phyloP scores from a whole-genome alignment of 495 filamentous ascomycete genomes.

The Aspergillus affinis region DNA sequence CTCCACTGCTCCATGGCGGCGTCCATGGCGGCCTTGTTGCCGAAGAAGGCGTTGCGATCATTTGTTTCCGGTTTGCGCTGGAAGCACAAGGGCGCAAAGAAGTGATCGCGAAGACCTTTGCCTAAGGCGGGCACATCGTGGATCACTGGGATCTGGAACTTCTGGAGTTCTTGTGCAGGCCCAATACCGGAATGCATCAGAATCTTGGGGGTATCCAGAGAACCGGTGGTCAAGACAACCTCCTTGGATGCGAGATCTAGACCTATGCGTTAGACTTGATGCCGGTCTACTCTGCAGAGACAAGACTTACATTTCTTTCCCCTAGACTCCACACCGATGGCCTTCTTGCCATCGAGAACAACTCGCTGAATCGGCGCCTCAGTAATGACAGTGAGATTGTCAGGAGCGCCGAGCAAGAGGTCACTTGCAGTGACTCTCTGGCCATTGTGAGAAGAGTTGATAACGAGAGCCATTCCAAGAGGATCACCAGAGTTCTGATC shows the following conservation, averaged over 20 bases:
- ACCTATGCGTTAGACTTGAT: background rate
- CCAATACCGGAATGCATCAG: conserved; percentile 68
- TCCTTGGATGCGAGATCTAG: conserved; percentile 49
- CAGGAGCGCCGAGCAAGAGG: conserved; percentile 39
- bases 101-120: conserved; percentile 59
- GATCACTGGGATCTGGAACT: conserved; percentile 52
- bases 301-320: conserved; percentile 32
- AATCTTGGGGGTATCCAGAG: conserved; percentile 58
- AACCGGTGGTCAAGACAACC: conserved; percentile 57
- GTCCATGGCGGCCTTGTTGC: conserved; percentile 33
- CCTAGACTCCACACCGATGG: conserved; percentile 50
- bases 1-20: conserved; percentile 49
- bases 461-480: conserved; percentile 51
- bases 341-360: conserved; percentile 50
- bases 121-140: conserved; percentile 51
- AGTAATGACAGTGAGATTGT: conserved; percentile 54
- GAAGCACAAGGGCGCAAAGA: conserved; percentile 26
- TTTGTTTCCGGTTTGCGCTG: conserved; percentile 29
- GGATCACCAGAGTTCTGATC: conserved; percentile 64
- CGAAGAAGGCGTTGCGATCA: conserved; percentile 33
- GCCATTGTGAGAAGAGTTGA: conserved; percentile 49
- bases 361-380: conserved; percentile 49
- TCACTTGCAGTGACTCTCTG: conserved; percentile 52
- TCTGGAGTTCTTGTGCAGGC: conserved; percentile 48
- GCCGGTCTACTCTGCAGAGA: background rate